Evolutionary conservation across 2,329 filamentous ascomycete genomes (phyloP), one percentile per base, ranked within the genome.

Genomic region (Fusarium sterilihyphosum): DNA sequence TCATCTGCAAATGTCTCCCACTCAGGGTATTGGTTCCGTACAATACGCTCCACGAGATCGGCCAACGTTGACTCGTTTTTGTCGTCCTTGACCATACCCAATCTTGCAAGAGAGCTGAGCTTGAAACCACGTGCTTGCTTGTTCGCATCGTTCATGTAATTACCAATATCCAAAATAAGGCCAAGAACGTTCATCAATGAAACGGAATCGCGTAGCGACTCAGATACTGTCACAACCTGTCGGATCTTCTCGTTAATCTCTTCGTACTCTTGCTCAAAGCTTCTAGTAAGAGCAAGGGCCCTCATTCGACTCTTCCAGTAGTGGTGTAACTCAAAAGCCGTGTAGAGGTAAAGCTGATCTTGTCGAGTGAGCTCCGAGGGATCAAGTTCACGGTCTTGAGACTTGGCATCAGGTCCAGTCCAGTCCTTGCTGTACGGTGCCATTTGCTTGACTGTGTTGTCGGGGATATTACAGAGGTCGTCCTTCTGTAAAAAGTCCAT

Each of bases 101-200:
- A 87, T 63, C 96, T 92, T 35, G 94, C 94, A 56, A 99, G 91
- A 11, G 96, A 98, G 80, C 95, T 96, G 20, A 99, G 90, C 86
- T 99, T 99, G 92, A 99, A 99, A 72, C 96, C 96, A 66, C 93
- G 94, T 8, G 96, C 96, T 84, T 98, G 96, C 86, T 99, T 99
- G 85, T 98, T 98, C 63, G 95, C 93, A 81, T 98, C 96, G 86
- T 99, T 99, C 96, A 99, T 99, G 88, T 98, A 99, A 84, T 99
- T 99, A 83, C 96, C 96, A 80, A 99, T 98, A 82, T 98, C 96
- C 78, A 99, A 87, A 83, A 99, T 99, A 71, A 98, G 88, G 67
- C 96, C 95, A 65, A 99, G 90, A 53, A 99, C 95, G 75, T 97
- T 98, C 92, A 98, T 98, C 78, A 99, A 85, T 33, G 94, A 93